A percentile compares a stretch with the other conserved stretches of the same genome.
Evolutionary conservation across 2,329 filamentous ascomycete species (phyloP).

Genomic region (Alternaria triticimaculans): DNA sequence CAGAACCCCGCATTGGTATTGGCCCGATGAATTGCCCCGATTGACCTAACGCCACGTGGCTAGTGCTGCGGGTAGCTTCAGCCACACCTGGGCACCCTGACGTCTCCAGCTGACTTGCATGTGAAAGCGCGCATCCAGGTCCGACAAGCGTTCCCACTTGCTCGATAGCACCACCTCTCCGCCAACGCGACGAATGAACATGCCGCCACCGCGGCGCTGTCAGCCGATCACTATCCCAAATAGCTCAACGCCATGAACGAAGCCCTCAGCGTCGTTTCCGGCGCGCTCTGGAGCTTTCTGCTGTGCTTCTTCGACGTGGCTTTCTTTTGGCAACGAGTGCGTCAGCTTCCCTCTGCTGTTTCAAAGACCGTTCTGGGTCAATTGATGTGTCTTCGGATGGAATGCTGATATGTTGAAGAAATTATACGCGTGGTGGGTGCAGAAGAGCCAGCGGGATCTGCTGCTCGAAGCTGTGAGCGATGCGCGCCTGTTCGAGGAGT

Average conservation of each 20-base stretch:
- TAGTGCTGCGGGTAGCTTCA: background rate
- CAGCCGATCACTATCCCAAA: slow-evolving; percentile 20
- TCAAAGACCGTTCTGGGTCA: background rate
- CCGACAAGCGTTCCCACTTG: slow-evolving; percentile 14
- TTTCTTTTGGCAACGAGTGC: slow-evolving; percentile 52
- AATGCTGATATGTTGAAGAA: slow-evolving; percentile 60
- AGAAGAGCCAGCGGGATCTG: slow-evolving; percentile 68
- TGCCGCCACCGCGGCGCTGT: slow-evolving; percentile 23
- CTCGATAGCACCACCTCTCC: slow-evolving; percentile 28
- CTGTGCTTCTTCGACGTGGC: slow-evolving; percentile 46
- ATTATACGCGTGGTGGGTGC: slow-evolving; percentile 70
- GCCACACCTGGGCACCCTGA: slow-evolving; percentile 7
- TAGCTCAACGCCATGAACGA: slow-evolving; percentile 30
- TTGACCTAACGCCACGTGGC: slow-evolving; percentile 14
- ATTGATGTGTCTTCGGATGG: background rate
- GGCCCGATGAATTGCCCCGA: background rate
- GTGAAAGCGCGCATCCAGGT: slow-evolving; percentile 22
- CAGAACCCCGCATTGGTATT: background rate
- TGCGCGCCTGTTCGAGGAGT: slow-evolving; percentile 79
- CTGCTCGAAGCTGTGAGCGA: slow-evolving; percentile 70
- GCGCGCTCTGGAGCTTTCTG: slow-evolving; percentile 35
- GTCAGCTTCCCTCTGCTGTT: slow-evolving; percentile 16
- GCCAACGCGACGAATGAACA: slow-evolving; percentile 32
- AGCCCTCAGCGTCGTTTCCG: slow-evolving; percentile 9
- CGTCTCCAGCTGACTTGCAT: slow-evolving; percentile 18